Evolutionary conservation across 2,329 filamentous ascomycete species (phyloP).

Genomic region (Penicillium sclerotigenum): DNA sequence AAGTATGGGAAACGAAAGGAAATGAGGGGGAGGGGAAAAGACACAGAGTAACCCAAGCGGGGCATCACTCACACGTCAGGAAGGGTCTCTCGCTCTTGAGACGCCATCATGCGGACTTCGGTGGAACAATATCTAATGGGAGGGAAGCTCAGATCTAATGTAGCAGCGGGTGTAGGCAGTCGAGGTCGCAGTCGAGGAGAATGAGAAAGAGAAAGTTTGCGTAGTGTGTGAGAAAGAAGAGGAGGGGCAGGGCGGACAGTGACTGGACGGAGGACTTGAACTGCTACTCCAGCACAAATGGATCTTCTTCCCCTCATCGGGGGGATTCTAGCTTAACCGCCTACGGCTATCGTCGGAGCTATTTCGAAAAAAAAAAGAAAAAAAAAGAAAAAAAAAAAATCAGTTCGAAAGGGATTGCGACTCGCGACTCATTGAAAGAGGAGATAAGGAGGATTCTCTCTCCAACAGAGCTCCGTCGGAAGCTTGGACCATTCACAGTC

Average conservation of each 20-base stretch:
- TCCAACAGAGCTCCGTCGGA: slow-evolving; percentile 26
- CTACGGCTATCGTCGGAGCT: slow-evolving; percentile 25
- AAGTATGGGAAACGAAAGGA: background rate
- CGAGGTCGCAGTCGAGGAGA: slow-evolving; percentile 17
- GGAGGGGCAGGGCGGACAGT: slow-evolving; percentile 29
- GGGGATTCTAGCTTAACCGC: slow-evolving; percentile 8
- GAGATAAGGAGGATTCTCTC: background rate
- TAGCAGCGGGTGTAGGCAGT: slow-evolving; percentile 12
- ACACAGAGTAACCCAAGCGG: background rate
- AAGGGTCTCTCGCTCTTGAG: slow-evolving; percentile 45
- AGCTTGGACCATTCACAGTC: slow-evolving; percentile 29
- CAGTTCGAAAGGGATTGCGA: background rate
- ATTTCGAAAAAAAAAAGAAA: background rate
- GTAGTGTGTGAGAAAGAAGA: slow-evolving; percentile 18
- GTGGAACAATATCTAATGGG: slow-evolving; percentile 39
- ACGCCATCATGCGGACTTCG: slow-evolving; percentile 44
- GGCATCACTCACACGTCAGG: slow-evolving; percentile 42
- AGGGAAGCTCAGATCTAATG: slow-evolving; percentile 16
- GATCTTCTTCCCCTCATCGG: slow-evolving; percentile 38
- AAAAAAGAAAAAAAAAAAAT: too few relatives aligned
- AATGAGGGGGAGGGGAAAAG: background rate
- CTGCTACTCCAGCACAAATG: slow-evolving; percentile 29
- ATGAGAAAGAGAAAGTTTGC: slow-evolving; percentile 16
- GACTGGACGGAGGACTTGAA: slow-evolving; percentile 25
- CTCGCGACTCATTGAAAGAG: background rate